Conservation (phyloP, 805 yeast species). For the Metschnikowia aberdeeniae region DNA sequence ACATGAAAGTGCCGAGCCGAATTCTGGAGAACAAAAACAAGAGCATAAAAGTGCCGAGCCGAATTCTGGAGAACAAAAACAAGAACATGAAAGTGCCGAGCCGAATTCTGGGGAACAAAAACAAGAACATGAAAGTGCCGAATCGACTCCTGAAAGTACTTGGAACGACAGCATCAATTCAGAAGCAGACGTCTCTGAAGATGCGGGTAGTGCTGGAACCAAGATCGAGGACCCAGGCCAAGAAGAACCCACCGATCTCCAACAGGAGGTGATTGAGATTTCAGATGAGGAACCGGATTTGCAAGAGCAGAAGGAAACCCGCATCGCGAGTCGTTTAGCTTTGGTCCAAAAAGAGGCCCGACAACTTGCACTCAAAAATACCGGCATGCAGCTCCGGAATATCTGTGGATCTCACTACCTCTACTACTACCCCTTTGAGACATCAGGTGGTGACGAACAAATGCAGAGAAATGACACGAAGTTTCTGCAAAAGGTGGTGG, state of each 20-base stretch:
- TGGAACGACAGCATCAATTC: too few species aligned
- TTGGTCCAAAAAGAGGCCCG: constrained; percentile 4
- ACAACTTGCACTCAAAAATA: constrained; percentile 44
- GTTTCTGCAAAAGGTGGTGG: constrained; percentile 31
- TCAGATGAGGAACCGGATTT: not conserved
- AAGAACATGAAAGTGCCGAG: too few species aligned
- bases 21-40: too few species aligned
- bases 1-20: too few species aligned
- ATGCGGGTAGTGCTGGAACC: too few species aligned
- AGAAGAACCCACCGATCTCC: not conserved
- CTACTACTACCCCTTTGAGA: constrained; percentile 67
- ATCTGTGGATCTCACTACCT: constrained; percentile 84
- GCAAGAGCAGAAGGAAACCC: not conserved
- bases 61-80: too few species aligned
- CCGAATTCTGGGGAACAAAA: too few species aligned
- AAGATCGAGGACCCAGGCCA: not conserved
- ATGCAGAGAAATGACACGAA: constrained; percentile 29
- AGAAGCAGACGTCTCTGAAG: too few species aligned
- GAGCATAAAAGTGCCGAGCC: too few species aligned
- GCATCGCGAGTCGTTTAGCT: not conserved
- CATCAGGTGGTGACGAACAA: not conserved
- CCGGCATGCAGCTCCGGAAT: constrained; percentile 79
- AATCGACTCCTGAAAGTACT: too few species aligned
- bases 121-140: too few species aligned
- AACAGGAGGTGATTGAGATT: not conserved